Evolutionary conservation across 495 filamentous ascomycete species (phyloP), one percentile per base, ranked within the genome.

Genomic region (Trichoderma reesei): DNA sequence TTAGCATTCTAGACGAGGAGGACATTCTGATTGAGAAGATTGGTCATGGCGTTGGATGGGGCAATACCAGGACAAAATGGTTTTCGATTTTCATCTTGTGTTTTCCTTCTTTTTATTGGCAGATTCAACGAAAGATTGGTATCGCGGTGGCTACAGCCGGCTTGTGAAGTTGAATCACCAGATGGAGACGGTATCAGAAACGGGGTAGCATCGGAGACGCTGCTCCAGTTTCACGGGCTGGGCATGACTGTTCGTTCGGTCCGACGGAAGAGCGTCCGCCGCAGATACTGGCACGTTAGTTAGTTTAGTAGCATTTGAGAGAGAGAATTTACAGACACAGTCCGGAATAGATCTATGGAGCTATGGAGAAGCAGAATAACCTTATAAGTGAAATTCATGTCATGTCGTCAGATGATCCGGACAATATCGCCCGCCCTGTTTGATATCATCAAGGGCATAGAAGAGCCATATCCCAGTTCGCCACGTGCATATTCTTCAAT

Each of bases 31-130:
- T 33, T 56, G 51, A 56, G 51, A 56, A 56, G 51, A 56, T 31
- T 56, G 51, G 51, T 26, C 51, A 56, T 56, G 59, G 59, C 36
- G 59, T 38, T 61, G 59, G 36, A 39, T 10, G 59, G 59, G 39
- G 59, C 59, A 61, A 39, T 61, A 61, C 59, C 51, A 56, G 51
- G 51, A 56, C 51, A n/a, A 56, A 18, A n/a, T 34, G 51, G 41
- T 61, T 61, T 61, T 41, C 10, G 33, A 13, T 8, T 38, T 59
- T 31, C n/a, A n/a, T n/a, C n/a, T 59, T 59, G 4, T 18, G 4
- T 38, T 60, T 56, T 56, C 51, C 4, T 18, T 34, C 34, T 56
- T 56, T 10, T 10, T 56, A 33, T 56, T 56, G 16, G 51, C 51
- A 56, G 20, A 56, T 56, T 14, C 34, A 13, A 56, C 20, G 13